A percentile compares a stretch with the other conserved stretches of the same genome.
These are phyloP conservation scores for Spergularia bocconei DNA, from an alignment of 148 eudicot genomes.

Conservation along the genomic window DNA sequence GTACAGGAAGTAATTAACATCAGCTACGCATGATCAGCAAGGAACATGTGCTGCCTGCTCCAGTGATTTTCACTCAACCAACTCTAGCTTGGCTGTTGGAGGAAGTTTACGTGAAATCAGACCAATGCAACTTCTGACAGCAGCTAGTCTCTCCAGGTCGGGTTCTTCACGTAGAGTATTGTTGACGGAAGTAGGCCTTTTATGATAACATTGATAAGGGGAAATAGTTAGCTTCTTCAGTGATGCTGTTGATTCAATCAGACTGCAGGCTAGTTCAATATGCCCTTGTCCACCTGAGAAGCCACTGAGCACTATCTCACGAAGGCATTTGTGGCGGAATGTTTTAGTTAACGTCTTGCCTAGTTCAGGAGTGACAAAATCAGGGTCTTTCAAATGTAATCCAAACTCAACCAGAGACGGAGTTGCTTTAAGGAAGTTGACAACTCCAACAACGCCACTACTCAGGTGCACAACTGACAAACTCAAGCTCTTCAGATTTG, in stretches of 20 bases:
- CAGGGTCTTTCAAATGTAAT: not conserved
- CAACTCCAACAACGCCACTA: not conserved
- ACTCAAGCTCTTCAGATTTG: constrained; percentile 1
- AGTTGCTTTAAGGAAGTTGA: constrained; percentile 12
- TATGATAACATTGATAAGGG: too few relatives aligned
- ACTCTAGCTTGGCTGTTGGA: constrained; percentile 13
- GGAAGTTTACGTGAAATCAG: constrained; percentile 24
- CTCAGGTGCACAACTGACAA: constrained; percentile 9
- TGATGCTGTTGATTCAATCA: constrained; percentile 17
- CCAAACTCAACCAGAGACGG: constrained; percentile 15
- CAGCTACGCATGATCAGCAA: too few relatives aligned
- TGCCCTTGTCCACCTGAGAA: constrained; percentile 19
- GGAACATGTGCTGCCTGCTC: too few relatives aligned
- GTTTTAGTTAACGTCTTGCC: not conserved
- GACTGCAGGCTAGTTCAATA: constrained; percentile 17
- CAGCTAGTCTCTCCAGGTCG: constrained; percentile 4
- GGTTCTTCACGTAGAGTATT: not conserved
- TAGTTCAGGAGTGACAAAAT: not conserved
- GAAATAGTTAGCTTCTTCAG: constrained; percentile 18
- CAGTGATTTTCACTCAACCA: not conserved
- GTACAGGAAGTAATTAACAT: too few relatives aligned
- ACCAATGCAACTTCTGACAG: constrained; percentile 5
- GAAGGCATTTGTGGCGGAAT: constrained; percentile 10
- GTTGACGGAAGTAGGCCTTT: too few relatives aligned
- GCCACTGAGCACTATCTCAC: constrained; percentile 21